Percentiles rank a stretch among this genome's conserved stretches.
Evolutionary conservation across 768 basidiomycete genomes (phyloP).

Genomic region (Lactarius tabidus): DNA sequence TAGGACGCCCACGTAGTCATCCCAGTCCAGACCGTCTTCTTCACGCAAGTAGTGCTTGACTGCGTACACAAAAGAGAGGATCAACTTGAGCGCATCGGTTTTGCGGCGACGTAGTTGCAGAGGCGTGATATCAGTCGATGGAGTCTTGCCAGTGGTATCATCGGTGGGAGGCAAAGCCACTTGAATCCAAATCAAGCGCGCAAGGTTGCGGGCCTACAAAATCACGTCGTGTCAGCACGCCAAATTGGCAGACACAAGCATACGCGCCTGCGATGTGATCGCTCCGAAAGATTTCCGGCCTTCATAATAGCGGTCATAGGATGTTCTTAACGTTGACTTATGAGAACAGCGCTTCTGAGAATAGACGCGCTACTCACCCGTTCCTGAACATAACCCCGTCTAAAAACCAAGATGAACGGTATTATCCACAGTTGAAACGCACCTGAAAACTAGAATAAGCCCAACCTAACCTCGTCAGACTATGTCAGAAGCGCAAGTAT

Average conservation of each 20-base stretch:
- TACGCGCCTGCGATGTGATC: slow-evolving; percentile 56
- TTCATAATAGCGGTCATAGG: slow-evolving; percentile 86
- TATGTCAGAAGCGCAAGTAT: background rate
- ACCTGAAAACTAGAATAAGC: slow-evolving; percentile 85
- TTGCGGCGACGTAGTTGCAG: slow-evolving; percentile 61
- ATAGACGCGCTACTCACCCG: slow-evolving; percentile 38
- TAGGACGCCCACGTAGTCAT: slow-evolving; percentile 64
- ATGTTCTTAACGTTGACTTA: slow-evolving; percentile 48
- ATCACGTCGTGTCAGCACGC: background rate
- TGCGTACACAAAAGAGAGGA: slow-evolving; percentile 67
- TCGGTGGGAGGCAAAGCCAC: slow-evolving; percentile 60
- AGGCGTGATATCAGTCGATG: slow-evolving; percentile 42
- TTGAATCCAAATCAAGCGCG: slow-evolving; percentile 77
- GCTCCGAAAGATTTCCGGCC: slow-evolving; percentile 80
- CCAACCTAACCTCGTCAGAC: slow-evolving; percentile 60
- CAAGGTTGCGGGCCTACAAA: slow-evolving; percentile 60
- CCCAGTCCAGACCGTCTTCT: slow-evolving; percentile 68
- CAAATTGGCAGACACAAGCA: background rate
- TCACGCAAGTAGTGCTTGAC: slow-evolving; percentile 80
- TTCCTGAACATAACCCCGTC: slow-evolving; percentile 44
- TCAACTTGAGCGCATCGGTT: slow-evolving; percentile 62
- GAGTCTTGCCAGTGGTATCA: slow-evolving; percentile 51
- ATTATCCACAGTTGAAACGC: slow-evolving; percentile 27
- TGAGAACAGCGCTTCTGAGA: background rate
- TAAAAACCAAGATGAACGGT: background rate